phyloP scores from a whole-genome alignment of 805 yeast genomes.

The Candida adriatica region DNA sequence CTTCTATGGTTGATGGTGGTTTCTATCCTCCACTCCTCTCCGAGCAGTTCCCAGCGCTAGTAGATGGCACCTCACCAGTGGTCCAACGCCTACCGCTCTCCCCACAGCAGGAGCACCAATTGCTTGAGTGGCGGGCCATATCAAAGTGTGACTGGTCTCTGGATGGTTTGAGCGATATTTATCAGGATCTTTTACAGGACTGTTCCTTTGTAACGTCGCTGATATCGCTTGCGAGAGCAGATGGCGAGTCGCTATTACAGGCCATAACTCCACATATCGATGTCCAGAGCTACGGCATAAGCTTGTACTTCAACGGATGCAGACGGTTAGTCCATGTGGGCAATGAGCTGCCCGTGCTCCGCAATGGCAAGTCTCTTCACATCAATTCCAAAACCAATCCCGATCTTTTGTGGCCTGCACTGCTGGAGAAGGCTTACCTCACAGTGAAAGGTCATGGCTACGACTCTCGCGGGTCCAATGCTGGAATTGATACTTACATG shows the following conservation, averaged over 20 bases:
- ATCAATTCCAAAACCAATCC: slow-evolving; percentile 14
- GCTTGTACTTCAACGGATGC: slow-evolving; percentile 46
- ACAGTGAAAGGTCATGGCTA: slow-evolving; percentile 48
- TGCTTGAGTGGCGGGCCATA: slow-evolving; percentile 8
- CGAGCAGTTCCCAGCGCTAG: not conserved
- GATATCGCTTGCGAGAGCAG: slow-evolving; percentile 37
- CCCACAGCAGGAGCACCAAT: slow-evolving; percentile 3
- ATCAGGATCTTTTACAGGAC: slow-evolving; percentile 49
- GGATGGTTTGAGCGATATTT: slow-evolving; percentile 26
- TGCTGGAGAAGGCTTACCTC: slow-evolving; percentile 74
- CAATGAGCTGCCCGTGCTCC: slow-evolving; percentile 36
- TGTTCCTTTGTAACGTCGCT: slow-evolving; percentile 75
- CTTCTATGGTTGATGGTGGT: slow-evolving; percentile 10
- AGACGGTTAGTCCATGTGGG: slow-evolving; percentile 40
- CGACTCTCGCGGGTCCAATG: slow-evolving; percentile 66
- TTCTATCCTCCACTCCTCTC: slow-evolving; percentile 11
- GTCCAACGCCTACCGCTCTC: slow-evolving; percentile 7
- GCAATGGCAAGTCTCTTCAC: slow-evolving; percentile 10
- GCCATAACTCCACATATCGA: slow-evolving; percentile 14
- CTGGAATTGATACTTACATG: slow-evolving; percentile 59
- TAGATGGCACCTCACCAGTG: not conserved
- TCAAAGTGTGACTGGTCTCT: slow-evolving; percentile 13
- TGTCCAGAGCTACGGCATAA: slow-evolving; percentile 31
- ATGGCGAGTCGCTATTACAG: slow-evolving; percentile 4
- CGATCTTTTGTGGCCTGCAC: slow-evolving; percentile 49